Conservation (phyloP, 306 rosid genomes). For the Ormosia emarginata region DNA sequence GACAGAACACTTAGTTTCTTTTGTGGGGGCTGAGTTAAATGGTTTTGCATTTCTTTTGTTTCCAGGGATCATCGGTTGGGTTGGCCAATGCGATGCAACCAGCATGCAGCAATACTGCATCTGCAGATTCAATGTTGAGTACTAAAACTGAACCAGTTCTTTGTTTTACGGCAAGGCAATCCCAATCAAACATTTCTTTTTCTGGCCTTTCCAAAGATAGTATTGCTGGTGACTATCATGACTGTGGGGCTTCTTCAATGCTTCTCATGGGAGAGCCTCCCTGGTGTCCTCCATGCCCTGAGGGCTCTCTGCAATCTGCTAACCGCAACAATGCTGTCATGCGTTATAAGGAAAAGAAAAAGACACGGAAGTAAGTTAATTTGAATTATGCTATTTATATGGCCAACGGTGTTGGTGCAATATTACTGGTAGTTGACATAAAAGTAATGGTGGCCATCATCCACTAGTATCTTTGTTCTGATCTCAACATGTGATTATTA, state of each 20-base stretch:
- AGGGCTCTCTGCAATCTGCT: slow-evolving; percentile 62
- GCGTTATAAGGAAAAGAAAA: slow-evolving; percentile 98
- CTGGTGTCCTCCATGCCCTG: slow-evolving; percentile 78
- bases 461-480: slow-evolving; percentile 3
- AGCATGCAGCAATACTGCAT: slow-evolving; percentile 73
- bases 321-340: slow-evolving; percentile 84
- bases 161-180: slow-evolving; percentile 50
- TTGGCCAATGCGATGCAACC: slow-evolving; percentile 48
- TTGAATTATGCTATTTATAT: neutral
- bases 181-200: slow-evolving; percentile 69
- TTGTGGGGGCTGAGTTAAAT: neutral
- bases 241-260: slow-evolving; percentile 84
- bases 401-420: neutral
- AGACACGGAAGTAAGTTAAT: slow-evolving; percentile 71
- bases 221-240: slow-evolving; percentile 71
- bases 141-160: slow-evolving; percentile 75
- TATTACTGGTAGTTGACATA: neutral
- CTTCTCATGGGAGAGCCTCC: slow-evolving; percentile 90
- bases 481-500: neutral
- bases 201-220: slow-evolving; percentile 70
- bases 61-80: slow-evolving; percentile 60
- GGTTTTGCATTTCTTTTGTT: neutral
- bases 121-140: slow-evolving; percentile 78
- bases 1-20: neutral
- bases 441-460: neutral